Evolutionary conservation across 2,329 filamentous ascomycete species (phyloP).

Genomic region (Chalaropsis thielavioides): DNA sequence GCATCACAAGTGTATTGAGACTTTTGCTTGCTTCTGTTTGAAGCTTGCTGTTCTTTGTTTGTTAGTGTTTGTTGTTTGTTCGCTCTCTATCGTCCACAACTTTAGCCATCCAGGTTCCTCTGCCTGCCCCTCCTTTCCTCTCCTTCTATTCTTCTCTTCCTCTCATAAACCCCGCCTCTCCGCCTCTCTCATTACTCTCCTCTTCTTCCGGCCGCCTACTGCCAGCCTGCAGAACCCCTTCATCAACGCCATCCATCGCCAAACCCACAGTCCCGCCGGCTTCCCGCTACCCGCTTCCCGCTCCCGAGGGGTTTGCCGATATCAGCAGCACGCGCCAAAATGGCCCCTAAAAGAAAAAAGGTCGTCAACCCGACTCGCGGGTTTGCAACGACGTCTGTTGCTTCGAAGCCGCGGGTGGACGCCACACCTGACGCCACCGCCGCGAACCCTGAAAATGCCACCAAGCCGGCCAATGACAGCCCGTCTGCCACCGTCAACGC

Average conservation of each 20-base stretch:
- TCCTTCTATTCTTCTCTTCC: no score
- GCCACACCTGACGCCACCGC: constrained; percentile 26
- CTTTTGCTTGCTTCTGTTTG: constrained; percentile 3
- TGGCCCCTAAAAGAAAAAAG: constrained; percentile 80
- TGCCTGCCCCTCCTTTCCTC: not conserved
- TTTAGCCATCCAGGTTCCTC: not conserved
- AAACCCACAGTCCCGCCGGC: not conserved
- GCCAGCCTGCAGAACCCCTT: not conserved
- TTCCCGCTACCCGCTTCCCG: no score
- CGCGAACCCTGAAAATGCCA: constrained; percentile 11
- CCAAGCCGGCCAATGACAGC: constrained; percentile 15
- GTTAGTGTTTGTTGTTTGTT: not conserved
- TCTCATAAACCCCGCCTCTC: no score
- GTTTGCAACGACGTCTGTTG: constrained; percentile 85
- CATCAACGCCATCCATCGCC: not conserved
- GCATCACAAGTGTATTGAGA: not conserved
- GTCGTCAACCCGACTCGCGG: constrained; percentile 83
- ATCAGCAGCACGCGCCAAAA: constrained; percentile 24
- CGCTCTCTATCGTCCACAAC: not conserved
- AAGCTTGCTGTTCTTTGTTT: not conserved
- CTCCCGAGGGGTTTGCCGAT: no score
- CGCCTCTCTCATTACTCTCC: not conserved
- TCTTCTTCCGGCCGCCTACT: not conserved
- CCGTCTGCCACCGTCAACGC: not conserved
- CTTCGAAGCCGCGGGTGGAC: constrained; percentile 64